phyloP scores from a whole-genome alignment of 768 basidiomycete species.

The Holtermannia corniformis region DNA sequence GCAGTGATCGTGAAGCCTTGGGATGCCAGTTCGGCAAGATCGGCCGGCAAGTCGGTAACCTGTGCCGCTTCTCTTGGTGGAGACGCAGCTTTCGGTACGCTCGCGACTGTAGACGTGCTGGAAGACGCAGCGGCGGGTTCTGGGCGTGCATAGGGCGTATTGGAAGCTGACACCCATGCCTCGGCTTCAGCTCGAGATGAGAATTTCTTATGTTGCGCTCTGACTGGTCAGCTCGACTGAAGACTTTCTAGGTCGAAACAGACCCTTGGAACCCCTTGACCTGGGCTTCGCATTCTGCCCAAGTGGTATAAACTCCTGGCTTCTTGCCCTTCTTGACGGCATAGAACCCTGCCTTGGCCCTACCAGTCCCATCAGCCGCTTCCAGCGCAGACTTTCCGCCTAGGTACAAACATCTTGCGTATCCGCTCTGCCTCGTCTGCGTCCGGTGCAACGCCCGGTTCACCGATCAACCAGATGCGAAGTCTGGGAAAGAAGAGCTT shows the following conservation, averaged over 20 bases:
- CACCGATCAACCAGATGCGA: neutral
- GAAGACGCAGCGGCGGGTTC: conserved; percentile 5
- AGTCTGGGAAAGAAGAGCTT: neutral
- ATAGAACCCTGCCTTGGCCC: conserved; percentile 53
- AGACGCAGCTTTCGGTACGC: conserved; percentile 9
- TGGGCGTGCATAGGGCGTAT: conserved; percentile 6
- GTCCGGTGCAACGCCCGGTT: neutral
- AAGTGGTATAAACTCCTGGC: conserved; percentile 61
- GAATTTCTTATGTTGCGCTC: conserved; percentile 63
- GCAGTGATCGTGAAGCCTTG: conserved; percentile 25
- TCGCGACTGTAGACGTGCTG: conserved; percentile 6
- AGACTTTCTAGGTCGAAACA: no score
- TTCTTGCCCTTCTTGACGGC: conserved; percentile 59
- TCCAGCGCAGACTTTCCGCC: no score
- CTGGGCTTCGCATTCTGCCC: conserved; percentile 65
- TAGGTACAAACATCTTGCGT: no score
- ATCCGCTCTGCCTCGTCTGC: neutral
- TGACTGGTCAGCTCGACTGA: conserved; percentile 1
- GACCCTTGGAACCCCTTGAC: conserved; percentile 52
- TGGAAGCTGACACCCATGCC: conserved; percentile 44
- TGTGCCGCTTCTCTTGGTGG: conserved; percentile 8
- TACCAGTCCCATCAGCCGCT: no score
- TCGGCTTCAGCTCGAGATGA: conserved; percentile 51
- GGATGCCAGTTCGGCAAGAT: conserved; percentile 4
- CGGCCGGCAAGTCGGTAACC: conserved; percentile 5